phyloP scores from a whole-genome alignment of 2,329 filamentous ascomycete genomes.

The Ophiostoma angusticollis region DNA sequence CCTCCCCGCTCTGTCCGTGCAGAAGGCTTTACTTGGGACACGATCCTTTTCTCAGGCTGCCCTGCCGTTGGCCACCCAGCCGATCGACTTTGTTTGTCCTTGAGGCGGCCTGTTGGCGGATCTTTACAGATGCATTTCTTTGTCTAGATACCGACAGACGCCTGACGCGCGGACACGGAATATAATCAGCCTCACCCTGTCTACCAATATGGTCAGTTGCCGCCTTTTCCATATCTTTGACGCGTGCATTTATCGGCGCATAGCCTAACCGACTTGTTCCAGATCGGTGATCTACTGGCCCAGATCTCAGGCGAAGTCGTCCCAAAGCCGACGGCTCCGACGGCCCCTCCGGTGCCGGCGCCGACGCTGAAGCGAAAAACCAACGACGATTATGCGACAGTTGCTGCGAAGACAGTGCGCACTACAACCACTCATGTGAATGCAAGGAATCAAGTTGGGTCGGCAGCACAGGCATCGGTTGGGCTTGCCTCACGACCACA shows the following conservation, averaged over 20 bases:
- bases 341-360: no score
- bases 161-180: slow-evolving; percentile 4
- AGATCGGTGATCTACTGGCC: slow-evolving; percentile 47
- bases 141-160: slow-evolving; percentile 6
- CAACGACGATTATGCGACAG: slow-evolving; percentile 31
- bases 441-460: neutral
- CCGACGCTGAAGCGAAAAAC: slow-evolving; percentile 43
- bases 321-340: slow-evolving; percentile 23
- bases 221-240: neutral
- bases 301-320: slow-evolving; percentile 46
- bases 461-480: no score
- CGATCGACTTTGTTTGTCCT: no score
- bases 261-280: neutral
- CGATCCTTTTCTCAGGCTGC: no score
- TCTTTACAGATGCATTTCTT: slow-evolving; percentile 7
- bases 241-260: neutral
- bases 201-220: slow-evolving; percentile 5
- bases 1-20: no score
- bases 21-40: neutral
- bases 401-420: slow-evolving; percentile 31
- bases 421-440: slow-evolving; percentile 15
- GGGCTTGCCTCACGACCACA: no score
- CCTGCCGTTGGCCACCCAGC: no score
- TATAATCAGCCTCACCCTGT: neutral
- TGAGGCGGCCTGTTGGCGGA: neutral